These are phyloP conservation scores for Capsicum baccatum DNA, from an alignment of 257 asterid genomes.

Conservation along the genomic window DNA sequence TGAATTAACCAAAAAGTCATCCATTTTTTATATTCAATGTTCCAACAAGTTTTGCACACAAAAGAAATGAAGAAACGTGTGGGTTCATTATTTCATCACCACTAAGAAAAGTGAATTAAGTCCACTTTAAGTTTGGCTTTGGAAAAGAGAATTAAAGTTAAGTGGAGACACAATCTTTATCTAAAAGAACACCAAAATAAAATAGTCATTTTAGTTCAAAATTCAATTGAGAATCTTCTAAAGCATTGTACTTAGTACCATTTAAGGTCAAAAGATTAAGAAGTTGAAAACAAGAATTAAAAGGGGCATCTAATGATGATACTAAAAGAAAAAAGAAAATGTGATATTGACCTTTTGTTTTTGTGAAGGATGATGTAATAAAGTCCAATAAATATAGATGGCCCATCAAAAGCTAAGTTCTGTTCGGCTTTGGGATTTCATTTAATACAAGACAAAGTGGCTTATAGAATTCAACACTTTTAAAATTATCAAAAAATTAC, in stretches of 20 bases:
- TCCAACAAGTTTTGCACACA: background rate
- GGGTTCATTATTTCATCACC: constrained; percentile 22
- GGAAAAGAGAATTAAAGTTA: constrained; percentile 12
- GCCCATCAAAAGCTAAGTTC: background rate
- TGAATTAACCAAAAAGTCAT: background rate
- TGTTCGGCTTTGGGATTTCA: constrained; percentile 2
- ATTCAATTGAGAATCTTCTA: constrained; percentile 39
- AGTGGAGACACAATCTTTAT: background rate
- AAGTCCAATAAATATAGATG: background rate
- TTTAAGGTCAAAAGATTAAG: constrained; percentile 34
- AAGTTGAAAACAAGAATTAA: background rate
- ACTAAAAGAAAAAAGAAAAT: background rate
- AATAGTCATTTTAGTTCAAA: background rate
- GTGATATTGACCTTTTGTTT: background rate
- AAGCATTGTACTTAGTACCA: constrained; percentile 27
- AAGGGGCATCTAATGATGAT: constrained; percentile 25
- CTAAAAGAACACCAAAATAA: background rate
- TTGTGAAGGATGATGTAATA: background rate
- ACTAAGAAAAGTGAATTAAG: background rate
- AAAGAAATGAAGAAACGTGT: constrained; percentile 17
- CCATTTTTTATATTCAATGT: background rate
- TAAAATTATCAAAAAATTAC: no score
- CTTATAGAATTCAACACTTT: background rate
- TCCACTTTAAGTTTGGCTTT: constrained; percentile 29
- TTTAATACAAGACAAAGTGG: background rate